Base-by-base conservation (phyloP, 148 eudicot genomes). In the Persicaria tinctoria region DNA sequence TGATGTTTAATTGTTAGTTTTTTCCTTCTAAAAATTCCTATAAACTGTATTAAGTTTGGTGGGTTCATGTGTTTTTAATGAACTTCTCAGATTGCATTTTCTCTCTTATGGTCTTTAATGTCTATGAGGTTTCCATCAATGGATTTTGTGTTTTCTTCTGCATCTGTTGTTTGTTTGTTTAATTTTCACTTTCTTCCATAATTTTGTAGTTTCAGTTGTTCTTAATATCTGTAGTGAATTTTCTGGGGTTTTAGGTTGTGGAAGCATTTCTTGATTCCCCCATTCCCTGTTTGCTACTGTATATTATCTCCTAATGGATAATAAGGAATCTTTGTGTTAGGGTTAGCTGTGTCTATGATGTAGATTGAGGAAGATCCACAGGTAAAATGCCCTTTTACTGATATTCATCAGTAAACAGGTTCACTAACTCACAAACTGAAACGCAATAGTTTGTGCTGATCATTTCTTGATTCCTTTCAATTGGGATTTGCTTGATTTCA, bases 91-190 rank as follows among this genome's bases (percentile, higher is more conserved):
- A 64, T 64, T 64, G 70, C 18, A 41, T 64, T 64, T 41, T 63
- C 47, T 41, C 48, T 66, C 70, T 66, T 5, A 20, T 5, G 5
- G 32, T 32, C 20, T 60, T 20, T 10, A 66, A 66, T 66, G 14
- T 41, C 5, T 66, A 10, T 66, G 70, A 50, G 46, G 17, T 66
- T 66, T 41, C 70, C 66, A 11, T 50, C 53, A 41, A 5, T 66
- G 18, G 32, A 18, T 57, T 57, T 57, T 20, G 8, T 57, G 9
- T 57, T 66, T 18, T 12, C 47, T 12, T 66, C 48, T 66, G 1
- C 70, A 66, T 66, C 47, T 66, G 70, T 44, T 66, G 18, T 66
- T 41, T 66, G 70, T 66, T 41, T 41, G 70, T 66, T 66, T 41
- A 46, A 66, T 66, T 41, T 41, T 44, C 47, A 66, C 18, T 14